Conservation (phyloP, 2,329 filamentous ascomycete genomes). For the Neocucurbitaria cava region DNA sequence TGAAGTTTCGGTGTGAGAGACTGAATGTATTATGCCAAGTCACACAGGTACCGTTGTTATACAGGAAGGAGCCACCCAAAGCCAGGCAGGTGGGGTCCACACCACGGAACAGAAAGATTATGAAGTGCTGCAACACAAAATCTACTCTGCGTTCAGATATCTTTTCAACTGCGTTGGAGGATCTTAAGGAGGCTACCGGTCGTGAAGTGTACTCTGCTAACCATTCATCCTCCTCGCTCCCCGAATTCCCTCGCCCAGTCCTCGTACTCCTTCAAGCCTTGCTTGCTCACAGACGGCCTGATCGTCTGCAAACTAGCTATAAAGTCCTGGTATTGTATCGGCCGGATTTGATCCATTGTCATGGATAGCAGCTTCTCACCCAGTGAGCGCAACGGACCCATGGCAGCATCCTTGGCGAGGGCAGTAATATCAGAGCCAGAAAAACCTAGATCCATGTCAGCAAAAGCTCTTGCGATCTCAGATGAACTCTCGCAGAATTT, state of each 20-base stretch:
- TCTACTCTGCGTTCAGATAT: background rate
- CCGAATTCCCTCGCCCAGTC: conserved; percentile 95
- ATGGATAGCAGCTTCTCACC: conserved; percentile 90
- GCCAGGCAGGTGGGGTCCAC: conserved; percentile 10
- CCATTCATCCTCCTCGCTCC: conserved; percentile 76
- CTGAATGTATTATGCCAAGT: conserved; percentile 5
- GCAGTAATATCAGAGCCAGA: conserved; percentile 97
- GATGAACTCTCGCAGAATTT: background rate
- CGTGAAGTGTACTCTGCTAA: background rate
- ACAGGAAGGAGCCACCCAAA: conserved; percentile 19
- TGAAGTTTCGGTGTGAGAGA: background rate
- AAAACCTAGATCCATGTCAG: conserved; percentile 70
- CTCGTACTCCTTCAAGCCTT: conserved; percentile 87
- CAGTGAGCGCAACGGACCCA: conserved; percentile 90
- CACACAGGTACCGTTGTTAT: background rate
- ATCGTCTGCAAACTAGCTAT: conserved; percentile 83
- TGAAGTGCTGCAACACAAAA: background rate
- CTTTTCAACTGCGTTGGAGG: background rate
- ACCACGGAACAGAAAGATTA: background rate
- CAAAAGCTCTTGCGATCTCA: background rate
- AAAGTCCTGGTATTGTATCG: conserved; percentile 85
- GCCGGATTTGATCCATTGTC: conserved; percentile 91
- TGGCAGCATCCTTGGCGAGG: conserved; percentile 94
- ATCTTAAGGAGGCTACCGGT: background rate
- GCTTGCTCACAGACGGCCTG: conserved; percentile 84